Conservation (phyloP, 108 stramenopile species). For the Nitzschia sp. region DNA sequence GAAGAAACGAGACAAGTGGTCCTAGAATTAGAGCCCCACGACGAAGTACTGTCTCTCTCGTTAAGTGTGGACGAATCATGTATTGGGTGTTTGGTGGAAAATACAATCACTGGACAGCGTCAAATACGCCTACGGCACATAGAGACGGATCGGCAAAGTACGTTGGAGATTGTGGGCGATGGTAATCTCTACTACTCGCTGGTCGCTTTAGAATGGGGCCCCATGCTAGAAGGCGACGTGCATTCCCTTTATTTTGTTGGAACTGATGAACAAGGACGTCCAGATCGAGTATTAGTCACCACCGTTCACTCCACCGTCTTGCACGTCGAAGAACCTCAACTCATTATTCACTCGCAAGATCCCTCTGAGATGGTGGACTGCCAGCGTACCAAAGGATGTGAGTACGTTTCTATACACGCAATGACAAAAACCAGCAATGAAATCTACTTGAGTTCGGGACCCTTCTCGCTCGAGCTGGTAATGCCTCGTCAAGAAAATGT, state of each 20-base stretch:
- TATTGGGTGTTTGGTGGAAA: slow-evolving; percentile 23
- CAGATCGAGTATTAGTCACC: slow-evolving; percentile 17
- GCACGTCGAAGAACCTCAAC: slow-evolving; percentile 1
- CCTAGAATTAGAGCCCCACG: slow-evolving; percentile 9
- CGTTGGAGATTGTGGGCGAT: background rate
- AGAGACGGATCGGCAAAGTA: slow-evolving; percentile 22
- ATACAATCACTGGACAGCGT: background rate
- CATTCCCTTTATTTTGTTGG: slow-evolving; percentile 23
- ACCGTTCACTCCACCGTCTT: slow-evolving; percentile 18
- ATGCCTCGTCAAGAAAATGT: slow-evolving; percentile 31
- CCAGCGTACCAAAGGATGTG: slow-evolving; percentile 50
- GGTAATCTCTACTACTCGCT: background rate
- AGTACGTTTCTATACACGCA: slow-evolving; percentile 39
- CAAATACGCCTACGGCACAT: slow-evolving; percentile 14
- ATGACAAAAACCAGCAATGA: slow-evolving; percentile 46
- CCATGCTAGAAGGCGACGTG: background rate
- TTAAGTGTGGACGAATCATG: slow-evolving; percentile 32
- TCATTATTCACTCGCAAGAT: slow-evolving; percentile 31
- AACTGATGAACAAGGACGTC: slow-evolving; percentile 18
- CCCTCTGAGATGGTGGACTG: slow-evolving; percentile 42
- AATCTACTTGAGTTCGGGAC: slow-evolving; percentile 25
- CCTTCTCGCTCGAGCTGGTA: slow-evolving; percentile 12
- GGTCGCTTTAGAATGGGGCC: slow-evolving; percentile 32
- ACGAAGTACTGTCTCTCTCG: slow-evolving; percentile 27
- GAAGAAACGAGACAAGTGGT: slow-evolving; percentile 1